Conservation (phyloP, 306 rosid species). For the Malus sylvestris region DNA sequence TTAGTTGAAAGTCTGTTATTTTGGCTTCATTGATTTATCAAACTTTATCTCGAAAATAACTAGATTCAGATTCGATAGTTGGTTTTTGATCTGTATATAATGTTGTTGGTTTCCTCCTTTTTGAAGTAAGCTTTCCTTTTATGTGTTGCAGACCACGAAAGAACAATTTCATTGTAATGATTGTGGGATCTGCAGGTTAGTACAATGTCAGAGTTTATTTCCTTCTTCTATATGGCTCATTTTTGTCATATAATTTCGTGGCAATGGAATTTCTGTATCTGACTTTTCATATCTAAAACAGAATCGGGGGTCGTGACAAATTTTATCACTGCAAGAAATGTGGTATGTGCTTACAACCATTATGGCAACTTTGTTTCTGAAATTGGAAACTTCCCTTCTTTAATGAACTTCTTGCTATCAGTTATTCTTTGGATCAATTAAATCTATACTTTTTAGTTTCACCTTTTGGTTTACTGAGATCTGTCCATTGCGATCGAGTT, state of each 20-base stretch:
- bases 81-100: slow-evolving; percentile 1
- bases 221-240: background rate
- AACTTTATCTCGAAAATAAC: background rate
- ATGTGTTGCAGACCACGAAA: slow-evolving; percentile 50
- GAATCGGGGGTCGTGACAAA: slow-evolving; percentile 81
- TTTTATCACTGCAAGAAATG: slow-evolving; percentile 90
- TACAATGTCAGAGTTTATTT: background rate
- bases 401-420: background rate
- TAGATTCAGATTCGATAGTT: slow-evolving; percentile 8
- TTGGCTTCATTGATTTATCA: slow-evolving; percentile 9
- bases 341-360: slow-evolving; percentile 50
- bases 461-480: background rate
- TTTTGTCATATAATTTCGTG: slow-evolving; percentile 8
- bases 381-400: background rate
- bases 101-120: slow-evolving; percentile 2
- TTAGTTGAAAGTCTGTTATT: slow-evolving; percentile 1
- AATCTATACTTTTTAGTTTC: background rate
- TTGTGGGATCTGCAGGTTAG: slow-evolving; percentile 96
- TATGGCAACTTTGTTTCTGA: background rate
- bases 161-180: slow-evolving; percentile 84
- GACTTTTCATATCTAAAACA: slow-evolving; percentile 27
- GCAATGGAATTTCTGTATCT: too few relatives aligned
- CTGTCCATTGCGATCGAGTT: background rate
- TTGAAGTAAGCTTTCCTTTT: slow-evolving; percentile 13
- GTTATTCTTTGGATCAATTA: background rate